These are phyloP conservation scores for Trichosporon ovoides DNA, from an alignment of 1,284 basidiomycete species.

Conservation along the genomic window DNA sequence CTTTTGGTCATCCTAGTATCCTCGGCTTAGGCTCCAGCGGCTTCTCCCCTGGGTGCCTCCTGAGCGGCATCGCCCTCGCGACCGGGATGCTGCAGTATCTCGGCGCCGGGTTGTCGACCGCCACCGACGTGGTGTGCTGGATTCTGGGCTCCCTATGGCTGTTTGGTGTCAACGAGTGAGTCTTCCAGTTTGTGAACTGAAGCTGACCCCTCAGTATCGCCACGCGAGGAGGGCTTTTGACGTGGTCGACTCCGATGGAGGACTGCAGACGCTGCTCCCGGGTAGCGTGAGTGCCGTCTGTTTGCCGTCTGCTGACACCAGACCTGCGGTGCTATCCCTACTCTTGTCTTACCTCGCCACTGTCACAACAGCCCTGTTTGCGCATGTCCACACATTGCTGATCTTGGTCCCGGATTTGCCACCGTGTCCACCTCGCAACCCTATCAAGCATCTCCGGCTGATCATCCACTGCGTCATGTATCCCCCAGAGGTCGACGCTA, in stretches of 20 bases:
- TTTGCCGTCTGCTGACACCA: slow-evolving; percentile 6
- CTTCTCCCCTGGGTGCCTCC: background rate
- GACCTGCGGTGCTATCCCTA: background rate
- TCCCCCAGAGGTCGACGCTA: slow-evolving; percentile 9
- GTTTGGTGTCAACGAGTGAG: slow-evolving; percentile 39
- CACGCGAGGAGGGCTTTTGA: background rate
- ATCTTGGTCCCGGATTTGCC: slow-evolving; percentile 10
- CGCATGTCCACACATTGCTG: slow-evolving; percentile 13
- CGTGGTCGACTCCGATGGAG: background rate
- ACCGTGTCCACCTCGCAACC: slow-evolving; percentile 12
- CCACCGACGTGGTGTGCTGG: background rate
- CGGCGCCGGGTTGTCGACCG: background rate
- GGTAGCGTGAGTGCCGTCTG: slow-evolving; percentile 5
- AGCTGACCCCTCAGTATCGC: slow-evolving; percentile 2
- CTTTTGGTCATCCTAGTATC: background rate
- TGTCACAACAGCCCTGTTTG: slow-evolving; percentile 15
- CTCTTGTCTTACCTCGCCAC: slow-evolving; percentile 12
- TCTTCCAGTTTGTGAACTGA: slow-evolving; percentile 1
- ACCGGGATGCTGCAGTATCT: background rate
- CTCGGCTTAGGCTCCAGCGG: background rate
- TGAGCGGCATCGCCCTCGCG: background rate
- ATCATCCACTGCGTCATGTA: background rate
- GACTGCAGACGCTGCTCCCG: background rate
- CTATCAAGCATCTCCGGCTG: background rate
- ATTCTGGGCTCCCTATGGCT: slow-evolving; percentile 25